Evolutionary conservation across 441 rosid genomes (phyloP).

Genomic region (Omphalea diandra): DNA sequence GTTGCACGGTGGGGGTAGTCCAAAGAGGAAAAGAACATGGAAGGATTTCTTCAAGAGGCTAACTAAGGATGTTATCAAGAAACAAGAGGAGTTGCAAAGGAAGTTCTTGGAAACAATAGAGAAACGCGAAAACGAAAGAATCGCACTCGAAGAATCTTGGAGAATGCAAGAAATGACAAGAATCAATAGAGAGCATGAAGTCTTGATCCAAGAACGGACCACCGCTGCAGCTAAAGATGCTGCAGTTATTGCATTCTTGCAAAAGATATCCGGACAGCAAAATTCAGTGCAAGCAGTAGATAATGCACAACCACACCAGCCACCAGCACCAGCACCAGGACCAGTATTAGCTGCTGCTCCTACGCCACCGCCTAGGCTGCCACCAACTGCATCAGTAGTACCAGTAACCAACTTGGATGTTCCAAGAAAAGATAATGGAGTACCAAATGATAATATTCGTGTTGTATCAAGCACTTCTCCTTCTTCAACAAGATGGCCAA

Average conservation of each 20-base stretch:
- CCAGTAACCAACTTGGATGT: conserved; percentile 16
- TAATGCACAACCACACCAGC: background rate
- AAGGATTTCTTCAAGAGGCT: conserved; percentile 54
- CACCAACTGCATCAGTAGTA: conserved; percentile 18
- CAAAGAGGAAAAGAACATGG: conserved; percentile 54
- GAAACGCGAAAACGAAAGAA: conserved; percentile 53
- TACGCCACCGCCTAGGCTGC: background rate
- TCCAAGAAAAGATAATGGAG: conserved; percentile 30
- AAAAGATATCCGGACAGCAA: conserved; percentile 55
- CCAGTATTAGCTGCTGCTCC: background rate
- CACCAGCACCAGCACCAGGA: conserved; percentile 18
- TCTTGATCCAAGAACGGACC: conserved; percentile 58
- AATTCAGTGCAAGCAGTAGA: conserved; percentile 15
- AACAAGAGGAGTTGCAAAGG: conserved; percentile 67
- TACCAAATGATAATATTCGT: conserved; percentile 15
- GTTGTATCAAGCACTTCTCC: conserved; percentile 47
- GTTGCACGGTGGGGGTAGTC: conserved; percentile 34
- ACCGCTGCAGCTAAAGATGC: conserved; percentile 60
- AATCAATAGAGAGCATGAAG: conserved; percentile 50
- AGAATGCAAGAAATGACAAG: conserved; percentile 54
- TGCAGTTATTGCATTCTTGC: conserved; percentile 62
- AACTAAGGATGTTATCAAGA: conserved; percentile 52
- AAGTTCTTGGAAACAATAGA: conserved; percentile 60
- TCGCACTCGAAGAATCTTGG: conserved; percentile 66
- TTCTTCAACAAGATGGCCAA: conserved; percentile 98